phyloP scores from a whole-genome alignment of 805 yeast species.

The Wickerhamiella galacta region DNA sequence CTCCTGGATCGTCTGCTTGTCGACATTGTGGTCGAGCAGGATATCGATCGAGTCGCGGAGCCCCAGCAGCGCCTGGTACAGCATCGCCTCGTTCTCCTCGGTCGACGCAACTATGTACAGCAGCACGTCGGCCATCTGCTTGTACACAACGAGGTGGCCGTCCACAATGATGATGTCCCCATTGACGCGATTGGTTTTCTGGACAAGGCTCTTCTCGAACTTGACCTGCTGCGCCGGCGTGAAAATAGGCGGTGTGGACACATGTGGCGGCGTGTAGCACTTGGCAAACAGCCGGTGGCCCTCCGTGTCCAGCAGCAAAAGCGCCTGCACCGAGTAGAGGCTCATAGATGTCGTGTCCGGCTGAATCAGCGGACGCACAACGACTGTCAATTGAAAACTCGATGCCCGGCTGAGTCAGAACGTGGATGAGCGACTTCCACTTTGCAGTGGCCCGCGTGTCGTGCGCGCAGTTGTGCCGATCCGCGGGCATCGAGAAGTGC shows the following conservation, averaged over 20 bases:
- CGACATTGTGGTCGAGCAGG: constrained; percentile 50
- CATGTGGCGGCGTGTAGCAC: constrained; percentile 53
- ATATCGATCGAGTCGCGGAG: constrained; percentile 69
- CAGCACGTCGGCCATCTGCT: constrained; percentile 61
- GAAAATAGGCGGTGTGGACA: constrained; percentile 21
- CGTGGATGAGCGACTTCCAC: constrained; percentile 26
- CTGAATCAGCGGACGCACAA: too few relatives aligned
- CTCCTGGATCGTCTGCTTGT: constrained; percentile 61
- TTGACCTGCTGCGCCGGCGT: constrained; percentile 47
- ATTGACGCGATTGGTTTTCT: constrained; percentile 64
- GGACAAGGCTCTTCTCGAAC: constrained; percentile 58
- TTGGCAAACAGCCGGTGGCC: constrained; percentile 73
- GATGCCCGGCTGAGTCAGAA: too few relatives aligned
- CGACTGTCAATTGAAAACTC: too few relatives aligned
- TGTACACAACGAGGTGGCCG: constrained; percentile 67
- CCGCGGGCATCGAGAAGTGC: constrained; percentile 72
- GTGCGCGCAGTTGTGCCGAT: constrained; percentile 43
- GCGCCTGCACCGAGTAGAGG: constrained; percentile 67
- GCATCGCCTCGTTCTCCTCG: constrained; percentile 72
- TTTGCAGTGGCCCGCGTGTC: constrained; percentile 33
- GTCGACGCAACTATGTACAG: constrained; percentile 55
- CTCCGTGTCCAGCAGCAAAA: constrained; percentile 62
- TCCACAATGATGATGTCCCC: constrained; percentile 71
- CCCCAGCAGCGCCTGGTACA: constrained; percentile 61
- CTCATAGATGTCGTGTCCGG: too few relatives aligned